Conservation (phyloP, 169 alveolate genomes). For the Eimeria zaria region DNA sequence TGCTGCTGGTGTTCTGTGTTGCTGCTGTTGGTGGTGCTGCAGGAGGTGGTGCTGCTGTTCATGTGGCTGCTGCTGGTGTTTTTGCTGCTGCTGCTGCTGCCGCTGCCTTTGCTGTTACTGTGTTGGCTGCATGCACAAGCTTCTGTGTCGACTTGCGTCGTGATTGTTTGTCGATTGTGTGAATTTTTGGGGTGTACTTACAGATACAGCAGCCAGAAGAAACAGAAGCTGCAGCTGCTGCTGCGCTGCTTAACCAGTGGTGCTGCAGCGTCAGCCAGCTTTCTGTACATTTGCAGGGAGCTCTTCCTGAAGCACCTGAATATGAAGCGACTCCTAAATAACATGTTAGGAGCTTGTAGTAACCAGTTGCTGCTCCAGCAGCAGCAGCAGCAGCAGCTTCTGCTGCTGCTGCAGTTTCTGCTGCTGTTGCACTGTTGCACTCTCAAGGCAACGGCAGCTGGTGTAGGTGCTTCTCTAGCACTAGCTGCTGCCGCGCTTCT, state of each 20-base stretch:
- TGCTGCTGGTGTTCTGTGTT: not conserved
- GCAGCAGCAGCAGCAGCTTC: not conserved
- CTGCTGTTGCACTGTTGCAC: not conserved
- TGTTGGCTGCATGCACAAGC: not conserved
- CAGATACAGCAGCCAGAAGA: conserved; percentile 17
- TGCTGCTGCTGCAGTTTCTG: too few relatives aligned
- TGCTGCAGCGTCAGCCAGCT: conserved; percentile 9
- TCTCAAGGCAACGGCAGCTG: not conserved
- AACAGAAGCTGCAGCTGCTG: not conserved
- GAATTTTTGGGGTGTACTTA: not conserved
- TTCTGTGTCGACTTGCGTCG: not conserved
- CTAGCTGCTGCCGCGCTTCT: not conserved
- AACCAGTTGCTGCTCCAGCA: not conserved
- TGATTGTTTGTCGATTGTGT: not conserved
- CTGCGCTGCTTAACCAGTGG: conserved; percentile 52
- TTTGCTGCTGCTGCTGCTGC: not conserved
- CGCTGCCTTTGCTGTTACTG: not conserved
- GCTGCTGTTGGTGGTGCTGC: not conserved
- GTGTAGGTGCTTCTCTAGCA: not conserved
- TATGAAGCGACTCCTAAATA: not conserved
- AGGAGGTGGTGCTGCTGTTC: not conserved
- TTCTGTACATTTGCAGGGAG: not conserved
- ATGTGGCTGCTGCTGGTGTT: not conserved
- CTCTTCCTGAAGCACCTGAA: not conserved
- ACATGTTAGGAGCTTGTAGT: not conserved